A percentile compares a stretch with the other conserved stretches of the same genome.
These are phyloP conservation scores for Mycena latifolia DNA, from an alignment of 768 basidiomycete species.

Conservation along the genomic window DNA sequence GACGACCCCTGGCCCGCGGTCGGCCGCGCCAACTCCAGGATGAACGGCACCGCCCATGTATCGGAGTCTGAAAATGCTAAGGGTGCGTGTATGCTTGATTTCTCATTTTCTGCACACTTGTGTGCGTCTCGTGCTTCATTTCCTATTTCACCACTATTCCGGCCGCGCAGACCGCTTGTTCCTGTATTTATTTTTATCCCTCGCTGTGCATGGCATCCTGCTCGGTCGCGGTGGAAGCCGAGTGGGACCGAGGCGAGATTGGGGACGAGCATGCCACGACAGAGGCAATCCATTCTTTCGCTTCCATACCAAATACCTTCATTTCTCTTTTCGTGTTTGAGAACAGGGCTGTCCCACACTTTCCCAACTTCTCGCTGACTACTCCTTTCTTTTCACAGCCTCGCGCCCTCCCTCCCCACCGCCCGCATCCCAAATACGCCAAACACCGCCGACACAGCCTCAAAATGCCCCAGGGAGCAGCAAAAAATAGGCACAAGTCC, in stretches of 20 bases:
- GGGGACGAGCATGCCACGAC: too few relatives aligned
- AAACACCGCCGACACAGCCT: background rate
- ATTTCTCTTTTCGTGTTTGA: too few relatives aligned
- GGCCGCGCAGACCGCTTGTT: too few relatives aligned
- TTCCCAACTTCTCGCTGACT: background rate
- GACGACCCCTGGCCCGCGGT: constrained; percentile 30
- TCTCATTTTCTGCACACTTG: background rate
- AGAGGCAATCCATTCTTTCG: too few relatives aligned
- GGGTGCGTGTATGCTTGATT: constrained; percentile 1
- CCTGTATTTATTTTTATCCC: too few relatives aligned
- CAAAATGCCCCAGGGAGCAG: constrained; percentile 1
- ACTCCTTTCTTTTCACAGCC: background rate
- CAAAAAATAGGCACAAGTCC: background rate
- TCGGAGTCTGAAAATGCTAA: background rate
- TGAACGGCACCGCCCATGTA: constrained; percentile 6
- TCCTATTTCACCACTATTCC: too few relatives aligned
- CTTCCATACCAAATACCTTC: too few relatives aligned
- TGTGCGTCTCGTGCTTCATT: too few relatives aligned
- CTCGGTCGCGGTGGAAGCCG: background rate
- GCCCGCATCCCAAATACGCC: background rate
- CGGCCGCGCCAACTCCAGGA: constrained; percentile 13
- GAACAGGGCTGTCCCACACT: too few relatives aligned
- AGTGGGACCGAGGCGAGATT: background rate
- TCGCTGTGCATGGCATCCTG: too few relatives aligned
- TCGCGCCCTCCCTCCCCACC: constrained; percentile 16